These are phyloP conservation scores for Neltuma alba DNA, from an alignment of 306 rosid genomes.

Conservation along the genomic window DNA sequence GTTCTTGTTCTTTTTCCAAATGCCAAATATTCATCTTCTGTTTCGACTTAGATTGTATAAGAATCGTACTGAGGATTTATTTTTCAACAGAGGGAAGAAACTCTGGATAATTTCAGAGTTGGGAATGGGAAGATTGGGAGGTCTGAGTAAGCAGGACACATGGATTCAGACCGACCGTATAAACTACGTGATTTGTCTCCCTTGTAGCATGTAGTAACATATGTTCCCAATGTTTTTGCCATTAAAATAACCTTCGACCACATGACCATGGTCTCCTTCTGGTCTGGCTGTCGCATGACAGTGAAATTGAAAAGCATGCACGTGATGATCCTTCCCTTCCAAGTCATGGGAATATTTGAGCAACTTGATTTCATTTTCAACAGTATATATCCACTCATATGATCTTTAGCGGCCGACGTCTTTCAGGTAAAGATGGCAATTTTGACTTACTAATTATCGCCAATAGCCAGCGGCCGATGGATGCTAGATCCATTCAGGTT, in stretches of 20 bases:
- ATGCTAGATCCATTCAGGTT: background rate
- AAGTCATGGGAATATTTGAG: background rate
- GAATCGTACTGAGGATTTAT: background rate
- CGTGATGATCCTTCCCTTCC: background rate
- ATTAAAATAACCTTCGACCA: background rate
- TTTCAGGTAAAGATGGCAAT: background rate
- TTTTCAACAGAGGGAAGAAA: background rate
- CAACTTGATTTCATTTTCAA: background rate
- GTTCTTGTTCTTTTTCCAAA: background rate
- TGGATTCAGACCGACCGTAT: background rate
- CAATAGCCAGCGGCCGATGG: background rate
- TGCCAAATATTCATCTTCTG: background rate
- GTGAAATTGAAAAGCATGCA: background rate
- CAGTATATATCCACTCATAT: background rate
- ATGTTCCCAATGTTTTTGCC: background rate
- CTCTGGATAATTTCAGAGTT: background rate
- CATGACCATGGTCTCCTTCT: conserved; percentile 2
- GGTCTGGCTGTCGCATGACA: background rate
- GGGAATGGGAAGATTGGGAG: background rate
- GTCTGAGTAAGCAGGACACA: background rate
- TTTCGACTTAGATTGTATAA: background rate
- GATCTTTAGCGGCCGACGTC: background rate
- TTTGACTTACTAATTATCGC: background rate
- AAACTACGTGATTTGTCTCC: background rate
- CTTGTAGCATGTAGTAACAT: background rate